These are phyloP conservation scores for Violaceomyces palustris DNA, from an alignment of 1,284 basidiomycete genomes.

Conservation along the genomic window DNA sequence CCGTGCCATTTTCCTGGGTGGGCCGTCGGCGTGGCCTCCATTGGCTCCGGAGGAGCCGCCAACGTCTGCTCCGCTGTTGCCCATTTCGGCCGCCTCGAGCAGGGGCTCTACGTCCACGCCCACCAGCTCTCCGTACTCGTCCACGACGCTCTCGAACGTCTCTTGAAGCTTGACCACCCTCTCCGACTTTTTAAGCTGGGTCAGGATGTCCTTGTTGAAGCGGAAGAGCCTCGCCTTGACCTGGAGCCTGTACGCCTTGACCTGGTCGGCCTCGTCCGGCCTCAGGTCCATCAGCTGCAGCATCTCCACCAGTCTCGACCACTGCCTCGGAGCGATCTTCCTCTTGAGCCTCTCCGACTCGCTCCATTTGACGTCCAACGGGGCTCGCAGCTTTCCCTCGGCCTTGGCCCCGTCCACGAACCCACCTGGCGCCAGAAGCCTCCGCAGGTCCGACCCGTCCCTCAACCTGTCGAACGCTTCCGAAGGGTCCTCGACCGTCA, in stretches of 20 bases:
- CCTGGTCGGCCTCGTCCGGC: constrained; percentile 60
- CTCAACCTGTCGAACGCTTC: constrained; percentile 92
- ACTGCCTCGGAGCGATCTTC: constrained; percentile 93
- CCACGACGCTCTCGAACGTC: constrained; percentile 79
- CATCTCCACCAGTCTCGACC: constrained; percentile 87
- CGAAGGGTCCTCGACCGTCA: constrained; percentile 94
- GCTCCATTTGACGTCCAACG: constrained; percentile 71
- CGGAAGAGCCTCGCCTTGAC: constrained; percentile 78
- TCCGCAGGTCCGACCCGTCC: constrained; percentile 82
- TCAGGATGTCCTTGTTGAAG: constrained; percentile 87
- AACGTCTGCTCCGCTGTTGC: too few relatives aligned
- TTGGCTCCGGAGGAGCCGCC: too few relatives aligned
- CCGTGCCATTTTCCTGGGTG: constrained; percentile 21
- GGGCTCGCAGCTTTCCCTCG: constrained; percentile 65
- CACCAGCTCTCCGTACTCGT: constrained; percentile 80
- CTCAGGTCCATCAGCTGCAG: constrained; percentile 71
- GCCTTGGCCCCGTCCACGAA: constrained; percentile 51
- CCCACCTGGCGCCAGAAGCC: constrained; percentile 70
- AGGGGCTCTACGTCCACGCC: constrained; percentile 44
- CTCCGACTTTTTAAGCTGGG: constrained; percentile 77
- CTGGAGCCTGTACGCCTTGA: constrained; percentile 66
- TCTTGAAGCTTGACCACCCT: constrained; percentile 83
- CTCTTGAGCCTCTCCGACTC: constrained; percentile 72
- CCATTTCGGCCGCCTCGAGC: constrained; percentile 11
- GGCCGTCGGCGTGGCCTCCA: constrained; percentile 15